phyloP scores from a whole-genome alignment of 108 stramenopile species.

The Nannochloropsis salina region DNA sequence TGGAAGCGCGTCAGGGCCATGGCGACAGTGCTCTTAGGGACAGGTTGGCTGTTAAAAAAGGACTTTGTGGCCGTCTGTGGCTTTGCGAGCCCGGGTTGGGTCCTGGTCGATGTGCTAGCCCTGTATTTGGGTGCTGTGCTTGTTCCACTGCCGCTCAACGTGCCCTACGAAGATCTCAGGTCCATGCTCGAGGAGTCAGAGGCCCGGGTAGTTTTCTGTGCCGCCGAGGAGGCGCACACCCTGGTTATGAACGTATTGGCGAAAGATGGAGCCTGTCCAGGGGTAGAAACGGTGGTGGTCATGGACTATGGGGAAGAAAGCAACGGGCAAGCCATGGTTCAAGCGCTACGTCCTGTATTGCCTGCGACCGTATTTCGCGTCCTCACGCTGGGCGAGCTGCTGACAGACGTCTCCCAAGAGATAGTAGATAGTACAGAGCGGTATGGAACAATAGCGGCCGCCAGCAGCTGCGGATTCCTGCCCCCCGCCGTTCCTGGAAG shows the following conservation, averaged over 20 bases:
- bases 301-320: constrained; percentile 13
- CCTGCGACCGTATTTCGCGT: not conserved
- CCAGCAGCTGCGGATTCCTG: not conserved
- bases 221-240: not conserved
- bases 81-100: not conserved
- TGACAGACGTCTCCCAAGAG: not conserved
- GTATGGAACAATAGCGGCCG: not conserved
- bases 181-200: constrained; percentile 1
- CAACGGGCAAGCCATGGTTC: not conserved
- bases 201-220: not conserved
- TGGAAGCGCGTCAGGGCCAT: not conserved
- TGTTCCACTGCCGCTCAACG: not conserved
- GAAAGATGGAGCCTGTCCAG: not conserved
- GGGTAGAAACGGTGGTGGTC: not conserved
- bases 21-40: not conserved
- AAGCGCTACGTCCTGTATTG: not conserved
- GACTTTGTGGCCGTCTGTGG: not conserved
- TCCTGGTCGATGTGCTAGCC: not conserved
- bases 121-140: not conserved
- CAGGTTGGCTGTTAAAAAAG: not conserved
- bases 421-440: not conserved
- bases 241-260: not conserved
- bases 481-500: not conserved
- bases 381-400: not conserved
- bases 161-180: not conserved